Conservation (phyloP, 2,329 filamentous ascomycete species). For the Dendrostoma leiphaemia region DNA sequence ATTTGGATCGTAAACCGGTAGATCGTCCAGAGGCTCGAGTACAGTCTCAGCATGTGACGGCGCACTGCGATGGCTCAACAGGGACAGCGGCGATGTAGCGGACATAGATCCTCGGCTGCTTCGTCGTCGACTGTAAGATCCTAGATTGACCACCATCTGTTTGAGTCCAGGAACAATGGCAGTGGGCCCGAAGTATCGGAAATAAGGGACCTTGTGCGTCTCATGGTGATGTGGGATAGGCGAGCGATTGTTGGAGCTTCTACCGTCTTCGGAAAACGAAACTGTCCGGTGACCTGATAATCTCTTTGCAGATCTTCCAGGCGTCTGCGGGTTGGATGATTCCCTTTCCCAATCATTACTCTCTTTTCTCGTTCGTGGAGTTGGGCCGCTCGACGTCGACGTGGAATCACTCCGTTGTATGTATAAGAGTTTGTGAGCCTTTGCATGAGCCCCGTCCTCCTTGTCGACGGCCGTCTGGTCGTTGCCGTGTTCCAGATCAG, state of each 20-base stretch:
- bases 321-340: conserved; percentile 19
- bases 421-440: conserved; percentile 19
- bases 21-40: conserved; percentile 44
- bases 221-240: conserved; percentile 48
- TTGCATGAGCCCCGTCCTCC: too few relatives aligned
- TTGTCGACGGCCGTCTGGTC: conserved; percentile 16
- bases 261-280: conserved; percentile 40
- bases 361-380: conserved; percentile 17
- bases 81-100: conserved; percentile 47
- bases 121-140: conserved; percentile 64
- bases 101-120: conserved; percentile 59
- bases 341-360: conserved; percentile 26
- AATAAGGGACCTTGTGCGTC: conserved; percentile 76
- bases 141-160: conserved; percentile 74
- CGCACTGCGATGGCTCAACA: conserved; percentile 31
- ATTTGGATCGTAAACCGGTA: conserved; percentile 75
- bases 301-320: conserved; percentile 11
- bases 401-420: conserved; percentile 21
- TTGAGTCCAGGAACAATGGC: conserved; percentile 91
- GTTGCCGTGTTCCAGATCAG: too few relatives aligned
- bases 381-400: conserved; percentile 20
- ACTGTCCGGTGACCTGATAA: conserved; percentile 28
- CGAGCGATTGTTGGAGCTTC: conserved; percentile 39
- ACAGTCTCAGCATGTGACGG: conserved; percentile 43
- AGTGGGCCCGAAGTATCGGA: conserved; percentile 86